phyloP scores from a whole-genome alignment of 495 filamentous ascomycete species.

The Lepidopterella palustris region DNA sequence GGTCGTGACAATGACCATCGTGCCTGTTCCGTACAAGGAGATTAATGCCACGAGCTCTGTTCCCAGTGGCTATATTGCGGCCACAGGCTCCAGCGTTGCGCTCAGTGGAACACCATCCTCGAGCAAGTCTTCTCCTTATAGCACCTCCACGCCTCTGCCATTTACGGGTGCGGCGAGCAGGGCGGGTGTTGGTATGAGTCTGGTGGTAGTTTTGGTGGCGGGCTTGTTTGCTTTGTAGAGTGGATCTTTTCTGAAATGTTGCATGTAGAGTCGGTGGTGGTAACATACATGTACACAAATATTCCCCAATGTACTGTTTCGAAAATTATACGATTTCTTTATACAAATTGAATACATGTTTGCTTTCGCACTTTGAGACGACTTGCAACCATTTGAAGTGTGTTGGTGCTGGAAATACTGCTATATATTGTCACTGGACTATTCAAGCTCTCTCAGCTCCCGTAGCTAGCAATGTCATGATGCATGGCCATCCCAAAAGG shows the following conservation, averaged over 20 bases:
- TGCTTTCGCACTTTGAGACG: too few relatives aligned
- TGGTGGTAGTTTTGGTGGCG: slow-evolving; percentile 7
- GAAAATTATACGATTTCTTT: background rate
- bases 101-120: background rate
- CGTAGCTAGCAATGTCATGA: background rate
- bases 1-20: background rate
- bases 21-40: background rate
- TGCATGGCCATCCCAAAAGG: background rate
- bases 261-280: background rate
- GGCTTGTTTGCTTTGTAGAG: slow-evolving; percentile 12
- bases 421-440: too few relatives aligned
- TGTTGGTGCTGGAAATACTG: too few relatives aligned
- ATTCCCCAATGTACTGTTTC: background rate
- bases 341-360: background rate
- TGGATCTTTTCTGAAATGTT: background rate
- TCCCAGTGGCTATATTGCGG: background rate
- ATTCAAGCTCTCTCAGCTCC: too few relatives aligned
- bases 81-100: background rate
- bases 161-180: slow-evolving; percentile 17
- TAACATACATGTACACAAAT: background rate
- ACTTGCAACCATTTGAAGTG: too few relatives aligned
- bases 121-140: background rate
- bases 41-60: background rate
- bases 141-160: background rate
- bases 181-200: slow-evolving; percentile 6